Base-by-base conservation (phyloP, 2,329 filamentous ascomycete species). In the Dryadomyces quercivorus region DNA sequence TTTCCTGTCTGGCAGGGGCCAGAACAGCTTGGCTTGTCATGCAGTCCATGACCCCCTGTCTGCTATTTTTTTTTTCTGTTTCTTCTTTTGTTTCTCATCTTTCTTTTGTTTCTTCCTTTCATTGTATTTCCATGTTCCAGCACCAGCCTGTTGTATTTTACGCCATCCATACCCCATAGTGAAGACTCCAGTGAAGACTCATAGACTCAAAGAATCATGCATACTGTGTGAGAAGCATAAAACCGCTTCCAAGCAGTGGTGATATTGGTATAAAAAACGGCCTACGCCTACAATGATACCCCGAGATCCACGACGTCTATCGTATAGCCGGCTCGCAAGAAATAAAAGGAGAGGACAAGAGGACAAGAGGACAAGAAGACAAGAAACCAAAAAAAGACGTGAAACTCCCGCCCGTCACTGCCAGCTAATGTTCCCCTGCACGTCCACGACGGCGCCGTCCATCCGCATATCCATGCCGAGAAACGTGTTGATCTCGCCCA, bases 401-500 rank as follows among this genome's bases (percentile, higher is more conserved):
- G 10, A 20, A 18, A 15, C 13, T 16, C 47, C 4, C 47, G 15
- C 1, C 34, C n/a, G n/a, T 38, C 47, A 15, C n/a, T 31, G 38
- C 50, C 50, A 52, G 2, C 31, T 18, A 10, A 52, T 45, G 26
- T 20, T 42, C 3, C 40, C 18, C 5, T 44, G n/a, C 16, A 22
- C 2, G 9, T 2, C 40, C 16, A 16, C 42, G 1, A 21, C 22
- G 5, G 9, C 50, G 16, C 56, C 58, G n/a, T 60, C 60, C 31
- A 64, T 42, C 8, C 60, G 65, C 55, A 69, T 64, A 15, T 66
- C 67, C 68, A 69, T 70, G 52, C 69, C 80, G 60, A 85, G 67
- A 55, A 81, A 80, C 15, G 74, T 73, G 59, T 84, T 76, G 61
- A 85, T 83, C 51, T 84, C 81, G 26, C 71, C 72, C 64, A 83